These are phyloP conservation scores for Achlya hypogyna DNA, from an alignment of 352 stramenopile species.

Conservation along the genomic window DNA sequence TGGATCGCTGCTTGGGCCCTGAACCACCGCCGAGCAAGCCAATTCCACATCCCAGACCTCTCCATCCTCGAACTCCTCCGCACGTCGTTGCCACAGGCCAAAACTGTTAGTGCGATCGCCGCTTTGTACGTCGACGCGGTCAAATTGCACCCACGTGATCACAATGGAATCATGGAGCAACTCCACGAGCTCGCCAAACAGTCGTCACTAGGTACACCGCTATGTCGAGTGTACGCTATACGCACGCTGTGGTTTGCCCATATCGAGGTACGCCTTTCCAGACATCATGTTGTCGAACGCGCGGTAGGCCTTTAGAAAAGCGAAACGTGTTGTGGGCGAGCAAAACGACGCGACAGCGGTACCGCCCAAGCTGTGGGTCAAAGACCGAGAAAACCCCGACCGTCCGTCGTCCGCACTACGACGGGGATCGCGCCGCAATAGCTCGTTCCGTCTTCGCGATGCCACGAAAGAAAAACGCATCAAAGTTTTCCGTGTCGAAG, in stretches of 20 bases:
- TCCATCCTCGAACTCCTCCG: constrained; percentile 5
- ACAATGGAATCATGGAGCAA: neutral
- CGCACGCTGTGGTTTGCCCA: constrained; percentile 15
- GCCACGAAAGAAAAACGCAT: too few species aligned
- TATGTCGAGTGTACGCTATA: neutral
- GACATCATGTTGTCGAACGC: neutral
- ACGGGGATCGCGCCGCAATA: too few species aligned
- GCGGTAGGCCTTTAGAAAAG: neutral
- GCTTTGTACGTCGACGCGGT: constrained; percentile 7
- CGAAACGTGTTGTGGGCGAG: neutral
- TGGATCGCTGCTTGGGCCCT: constrained; percentile 9
- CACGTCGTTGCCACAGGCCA: neutral
- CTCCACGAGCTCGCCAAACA: neutral
- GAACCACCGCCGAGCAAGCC: constrained; percentile 6
- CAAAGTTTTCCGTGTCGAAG: too few species aligned
- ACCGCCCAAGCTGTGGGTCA: constrained; percentile 10
- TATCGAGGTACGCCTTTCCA: neutral
- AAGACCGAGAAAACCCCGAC: neutral
- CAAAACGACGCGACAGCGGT: neutral
- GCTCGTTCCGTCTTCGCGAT: too few species aligned
- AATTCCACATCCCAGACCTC: constrained; percentile 13
- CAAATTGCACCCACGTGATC: constrained; percentile 1
- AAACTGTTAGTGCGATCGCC: constrained; percentile 1
- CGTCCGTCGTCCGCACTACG: too few species aligned
- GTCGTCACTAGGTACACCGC: neutral